phyloP scores from a whole-genome alignment of 225 moss, liverwort and hornwort genomes.

The Sphagnum contortum region DNA sequence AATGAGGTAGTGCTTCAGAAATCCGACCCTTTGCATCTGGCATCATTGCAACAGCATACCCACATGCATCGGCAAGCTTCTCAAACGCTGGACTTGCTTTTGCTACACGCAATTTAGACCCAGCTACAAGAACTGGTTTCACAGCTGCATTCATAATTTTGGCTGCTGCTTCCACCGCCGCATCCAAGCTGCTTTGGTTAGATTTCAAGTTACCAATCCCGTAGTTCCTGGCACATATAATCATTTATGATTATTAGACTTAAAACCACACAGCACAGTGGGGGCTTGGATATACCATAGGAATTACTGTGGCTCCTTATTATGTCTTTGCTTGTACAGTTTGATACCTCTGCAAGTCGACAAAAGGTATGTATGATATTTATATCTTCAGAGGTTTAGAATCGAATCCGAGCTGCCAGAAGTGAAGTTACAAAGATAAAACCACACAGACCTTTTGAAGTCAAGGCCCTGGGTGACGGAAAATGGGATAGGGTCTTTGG shows the following conservation, averaged over 20 bases:
- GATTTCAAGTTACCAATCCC: conserved; percentile 2
- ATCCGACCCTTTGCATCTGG: conserved; percentile 36
- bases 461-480: conserved; percentile 5
- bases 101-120: conserved; percentile 27
- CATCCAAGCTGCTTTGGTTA: conserved; percentile 32
- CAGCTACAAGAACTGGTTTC: conserved; percentile 39
- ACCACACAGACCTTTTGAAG: too few relatives aligned
- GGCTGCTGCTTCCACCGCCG: conserved; percentile 32
- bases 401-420: too few relatives aligned
- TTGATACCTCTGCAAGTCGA: too few relatives aligned
- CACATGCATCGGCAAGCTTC: conserved; percentile 26
- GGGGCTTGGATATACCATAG: too few relatives aligned
- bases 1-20: conserved; percentile 28
- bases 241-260: too few relatives aligned
- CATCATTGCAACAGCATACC: conserved; percentile 38
- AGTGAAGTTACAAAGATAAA: too few relatives aligned
- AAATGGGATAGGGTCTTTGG: conserved; percentile 23
- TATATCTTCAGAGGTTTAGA: too few relatives aligned
- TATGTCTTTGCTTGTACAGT: too few relatives aligned
- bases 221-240: too few relatives aligned
- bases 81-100: conserved; percentile 18
- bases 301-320: too few relatives aligned
- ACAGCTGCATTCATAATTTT: conserved; percentile 26
- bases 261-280: too few relatives aligned
- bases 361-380: too few relatives aligned